Conservation (phyloP, 2,329 filamentous ascomycete species). For the Dendryphion nanum region DNA sequence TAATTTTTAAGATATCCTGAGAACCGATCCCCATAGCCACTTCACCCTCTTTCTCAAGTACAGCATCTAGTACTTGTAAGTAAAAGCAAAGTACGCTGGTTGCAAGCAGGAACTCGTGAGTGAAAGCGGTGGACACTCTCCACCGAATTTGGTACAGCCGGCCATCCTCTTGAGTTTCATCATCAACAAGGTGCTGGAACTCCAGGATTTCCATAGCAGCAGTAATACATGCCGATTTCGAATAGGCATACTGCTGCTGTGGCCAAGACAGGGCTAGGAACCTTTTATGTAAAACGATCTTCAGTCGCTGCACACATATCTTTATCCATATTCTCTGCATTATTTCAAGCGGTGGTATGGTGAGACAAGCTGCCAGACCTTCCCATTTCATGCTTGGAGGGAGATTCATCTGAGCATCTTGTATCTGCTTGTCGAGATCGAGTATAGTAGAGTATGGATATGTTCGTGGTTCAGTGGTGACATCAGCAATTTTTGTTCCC, state of each 20-base stretch:
- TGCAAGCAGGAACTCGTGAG: slow-evolving; percentile 49
- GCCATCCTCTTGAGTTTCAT: slow-evolving; percentile 42
- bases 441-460: slow-evolving; percentile 29
- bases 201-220: slow-evolving; percentile 46
- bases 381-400: slow-evolving; percentile 16
- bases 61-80: too few species aligned
- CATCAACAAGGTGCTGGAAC: slow-evolving; percentile 45
- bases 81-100: slow-evolving; percentile 49
- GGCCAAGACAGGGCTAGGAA: slow-evolving; percentile 36
- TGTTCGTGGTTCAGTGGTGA: slow-evolving; percentile 22
- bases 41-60: slow-evolving; percentile 34
- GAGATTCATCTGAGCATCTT: slow-evolving; percentile 17
- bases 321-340: slow-evolving; percentile 31
- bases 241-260: slow-evolving; percentile 39
- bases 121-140: slow-evolving; percentile 44
- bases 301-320: slow-evolving; percentile 30
- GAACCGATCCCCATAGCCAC: slow-evolving; percentile 10
- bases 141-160: slow-evolving; percentile 20
- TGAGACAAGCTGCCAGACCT: slow-evolving; percentile 11
- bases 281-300: slow-evolving; percentile 38
- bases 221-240: slow-evolving; percentile 44
- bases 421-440: slow-evolving; percentile 22
- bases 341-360: slow-evolving; percentile 7
- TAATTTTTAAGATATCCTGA: slow-evolving; percentile 11
- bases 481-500: slow-evolving; percentile 28